Conservation (phyloP, 2,329 filamentous ascomycete genomes). For the Elsinoe arachidis region DNA sequence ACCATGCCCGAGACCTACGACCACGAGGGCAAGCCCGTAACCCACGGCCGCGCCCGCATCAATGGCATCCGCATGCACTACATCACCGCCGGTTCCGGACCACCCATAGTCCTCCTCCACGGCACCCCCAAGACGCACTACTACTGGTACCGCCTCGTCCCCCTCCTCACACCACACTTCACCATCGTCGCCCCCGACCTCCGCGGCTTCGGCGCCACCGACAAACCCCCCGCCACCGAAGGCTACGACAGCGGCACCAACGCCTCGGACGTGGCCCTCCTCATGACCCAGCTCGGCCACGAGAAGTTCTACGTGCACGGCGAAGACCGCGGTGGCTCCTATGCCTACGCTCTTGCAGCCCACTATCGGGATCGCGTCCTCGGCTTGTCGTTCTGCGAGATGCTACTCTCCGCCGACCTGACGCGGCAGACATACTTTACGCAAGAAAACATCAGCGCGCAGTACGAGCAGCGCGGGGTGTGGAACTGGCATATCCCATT, state of each 20-base stretch:
- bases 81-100: constrained; percentile 25
- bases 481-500: constrained; percentile 31
- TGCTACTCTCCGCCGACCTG: constrained; percentile 27
- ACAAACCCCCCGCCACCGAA: constrained; percentile 32
- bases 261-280: constrained; percentile 28
- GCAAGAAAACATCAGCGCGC: constrained; percentile 25
- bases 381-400: constrained; percentile 27
- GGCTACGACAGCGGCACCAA: constrained; percentile 32
- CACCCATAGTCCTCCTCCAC: constrained; percentile 25
- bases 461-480: constrained; percentile 27
- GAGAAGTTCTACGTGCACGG: constrained; percentile 29
- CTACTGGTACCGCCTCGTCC: constrained; percentile 32
- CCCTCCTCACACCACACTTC: constrained; percentile 29
- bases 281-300: constrained; percentile 29
- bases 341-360: constrained; percentile 29
- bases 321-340: constrained; percentile 30
- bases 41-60: constrained; percentile 24
- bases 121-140: constrained; percentile 28
- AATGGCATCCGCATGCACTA: constrained; percentile 29
- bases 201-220: constrained; percentile 32
- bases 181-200: constrained; percentile 31
- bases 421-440: constrained; percentile 28
- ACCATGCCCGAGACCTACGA: constrained; percentile 23
- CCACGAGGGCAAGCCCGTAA: constrained; percentile 22
- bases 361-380: constrained; percentile 26